A percentile compares a stretch with the other conserved stretches of the same genome.
phyloP scores from a whole-genome alignment of 805 yeast species.

The Ogataea neopini region DNA sequence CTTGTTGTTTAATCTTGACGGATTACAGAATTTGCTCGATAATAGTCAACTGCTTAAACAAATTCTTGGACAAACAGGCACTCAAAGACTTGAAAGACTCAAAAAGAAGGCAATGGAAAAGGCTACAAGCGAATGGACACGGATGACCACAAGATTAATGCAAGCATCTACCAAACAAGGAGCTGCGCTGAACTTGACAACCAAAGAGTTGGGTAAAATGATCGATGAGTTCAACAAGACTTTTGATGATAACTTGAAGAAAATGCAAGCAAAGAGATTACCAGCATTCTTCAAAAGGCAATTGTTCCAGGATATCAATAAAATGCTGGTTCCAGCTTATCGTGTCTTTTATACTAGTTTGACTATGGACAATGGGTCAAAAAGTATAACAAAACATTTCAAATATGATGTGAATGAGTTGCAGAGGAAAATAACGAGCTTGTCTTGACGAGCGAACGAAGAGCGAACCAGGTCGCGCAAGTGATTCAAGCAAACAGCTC shows the following conservation, averaged over 20 bases:
- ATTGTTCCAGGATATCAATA: conserved; percentile 70
- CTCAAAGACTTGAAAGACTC: conserved; percentile 62
- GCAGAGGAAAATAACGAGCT: conserved; percentile 34
- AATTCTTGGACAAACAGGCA: conserved; percentile 59
- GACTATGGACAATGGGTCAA: conserved; percentile 66
- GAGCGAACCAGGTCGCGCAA: neutral
- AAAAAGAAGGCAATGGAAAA: conserved; percentile 72
- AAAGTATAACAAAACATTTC: conserved; percentile 68
- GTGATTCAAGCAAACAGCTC: too few relatives aligned
- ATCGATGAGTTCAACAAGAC: conserved; percentile 68
- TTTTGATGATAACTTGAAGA: conserved; percentile 73
- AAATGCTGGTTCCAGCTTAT: conserved; percentile 75
- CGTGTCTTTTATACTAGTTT: conserved; percentile 82
- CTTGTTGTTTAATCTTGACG: conserved; percentile 66
- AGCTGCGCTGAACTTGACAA: conserved; percentile 48
- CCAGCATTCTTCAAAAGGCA: conserved; percentile 50
- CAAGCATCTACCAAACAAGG: conserved; percentile 73
- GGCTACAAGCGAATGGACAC: conserved; percentile 79
- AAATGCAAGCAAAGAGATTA: conserved; percentile 52
- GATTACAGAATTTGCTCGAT: conserved; percentile 72
- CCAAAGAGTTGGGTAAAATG: conserved; percentile 76
- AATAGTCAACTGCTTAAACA: conserved; percentile 47
- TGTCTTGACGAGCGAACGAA: conserved; percentile 12
- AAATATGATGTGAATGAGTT: conserved; percentile 55
- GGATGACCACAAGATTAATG: conserved; percentile 72